These are phyloP conservation scores for Neonectria magnoliae DNA, from an alignment of 2,329 filamentous ascomycete species.

Conservation along the genomic window DNA sequence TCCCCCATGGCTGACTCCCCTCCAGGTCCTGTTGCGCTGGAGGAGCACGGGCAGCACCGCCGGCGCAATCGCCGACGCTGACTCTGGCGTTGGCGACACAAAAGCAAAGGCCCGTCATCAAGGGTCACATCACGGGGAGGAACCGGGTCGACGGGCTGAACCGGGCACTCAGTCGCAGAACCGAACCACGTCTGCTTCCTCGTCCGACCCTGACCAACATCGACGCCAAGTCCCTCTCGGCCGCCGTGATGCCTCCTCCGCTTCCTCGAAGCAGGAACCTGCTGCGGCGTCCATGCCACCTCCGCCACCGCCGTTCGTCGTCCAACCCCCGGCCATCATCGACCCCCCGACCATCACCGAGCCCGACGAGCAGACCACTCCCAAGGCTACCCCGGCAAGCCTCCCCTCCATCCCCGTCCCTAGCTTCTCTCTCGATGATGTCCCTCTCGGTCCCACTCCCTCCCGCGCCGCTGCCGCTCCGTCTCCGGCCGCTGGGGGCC, in stretches of 20 bases:
- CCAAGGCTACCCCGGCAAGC: constrained; percentile 55
- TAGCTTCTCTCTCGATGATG: constrained; percentile 56
- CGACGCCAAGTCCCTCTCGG: constrained; percentile 16
- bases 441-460: constrained; percentile 38
- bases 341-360: constrained; percentile 36
- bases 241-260: constrained; percentile 14
- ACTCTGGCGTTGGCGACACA: constrained; percentile 17
- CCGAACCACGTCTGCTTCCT: constrained; percentile 33
- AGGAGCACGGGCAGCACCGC: constrained; percentile 21
- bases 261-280: constrained; percentile 33
- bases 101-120: constrained; percentile 21
- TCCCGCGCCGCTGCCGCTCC: constrained; percentile 35
- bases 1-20: constrained; percentile 56
- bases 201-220: constrained; percentile 25
- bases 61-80: constrained; percentile 20
- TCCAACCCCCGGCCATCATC: constrained; percentile 34
- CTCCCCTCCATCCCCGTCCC: constrained; percentile 50
- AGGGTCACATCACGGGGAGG: constrained; percentile 38
- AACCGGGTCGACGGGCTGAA: constrained; percentile 38
- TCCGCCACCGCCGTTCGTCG: constrained; percentile 49
- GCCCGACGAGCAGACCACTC: constrained; percentile 59
- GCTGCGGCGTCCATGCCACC: constrained; percentile 49
- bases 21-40: constrained; percentile 42
- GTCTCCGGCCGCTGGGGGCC: constrained; percentile 30
- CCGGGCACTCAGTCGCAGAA: constrained; percentile 30